Conservation (phyloP, 2,329 filamentous ascomycete species). For the Ceratocystis lukuohia region DNA sequence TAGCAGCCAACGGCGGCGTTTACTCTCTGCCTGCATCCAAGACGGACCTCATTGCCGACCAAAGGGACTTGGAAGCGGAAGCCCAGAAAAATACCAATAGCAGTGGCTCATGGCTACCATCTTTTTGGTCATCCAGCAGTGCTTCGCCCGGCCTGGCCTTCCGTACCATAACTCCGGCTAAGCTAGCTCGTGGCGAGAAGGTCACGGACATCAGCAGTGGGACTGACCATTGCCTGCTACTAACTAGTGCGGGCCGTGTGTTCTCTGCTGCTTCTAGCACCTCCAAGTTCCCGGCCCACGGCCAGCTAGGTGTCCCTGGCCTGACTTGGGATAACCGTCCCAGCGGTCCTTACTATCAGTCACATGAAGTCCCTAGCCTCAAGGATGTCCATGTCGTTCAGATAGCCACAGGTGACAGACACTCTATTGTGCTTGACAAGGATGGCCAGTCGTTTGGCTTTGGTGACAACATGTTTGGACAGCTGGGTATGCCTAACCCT, state of each 20-base stretch:
- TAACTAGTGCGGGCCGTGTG: slow-evolving; percentile 73
- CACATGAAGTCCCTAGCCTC: slow-evolving; percentile 62
- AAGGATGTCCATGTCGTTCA: slow-evolving; percentile 59
- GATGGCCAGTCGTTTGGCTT: slow-evolving; percentile 71
- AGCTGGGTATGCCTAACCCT: slow-evolving; percentile 70
- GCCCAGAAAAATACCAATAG: slow-evolving; percentile 26
- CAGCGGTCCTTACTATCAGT: slow-evolving; percentile 62
- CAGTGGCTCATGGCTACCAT: slow-evolving; percentile 50
- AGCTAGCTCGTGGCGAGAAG: slow-evolving; percentile 55
- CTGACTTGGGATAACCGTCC: slow-evolving; percentile 69
- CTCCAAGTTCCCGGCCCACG: slow-evolving; percentile 62
- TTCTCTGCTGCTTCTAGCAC: slow-evolving; percentile 78
- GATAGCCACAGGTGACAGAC: slow-evolving; percentile 74
- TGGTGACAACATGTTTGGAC: slow-evolving; percentile 84
- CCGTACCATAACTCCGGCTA: slow-evolving; percentile 52
- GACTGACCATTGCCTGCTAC: slow-evolving; percentile 70
- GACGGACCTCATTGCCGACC: slow-evolving; percentile 51
- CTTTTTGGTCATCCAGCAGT: slow-evolving; percentile 43
- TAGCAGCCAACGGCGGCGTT: slow-evolving; percentile 60
- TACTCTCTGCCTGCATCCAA: slow-evolving; percentile 74
- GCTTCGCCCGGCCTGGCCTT: slow-evolving; percentile 46
- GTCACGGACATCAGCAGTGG: slow-evolving; percentile 64
- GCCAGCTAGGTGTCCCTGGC: slow-evolving; percentile 77
- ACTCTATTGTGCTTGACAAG: slow-evolving; percentile 66
- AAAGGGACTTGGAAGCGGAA: slow-evolving; percentile 38